Evolutionary conservation across 352 stramenopile species (phyloP), one percentile per base, ranked within the genome.

Genomic region (Detonula confervacea): DNA sequence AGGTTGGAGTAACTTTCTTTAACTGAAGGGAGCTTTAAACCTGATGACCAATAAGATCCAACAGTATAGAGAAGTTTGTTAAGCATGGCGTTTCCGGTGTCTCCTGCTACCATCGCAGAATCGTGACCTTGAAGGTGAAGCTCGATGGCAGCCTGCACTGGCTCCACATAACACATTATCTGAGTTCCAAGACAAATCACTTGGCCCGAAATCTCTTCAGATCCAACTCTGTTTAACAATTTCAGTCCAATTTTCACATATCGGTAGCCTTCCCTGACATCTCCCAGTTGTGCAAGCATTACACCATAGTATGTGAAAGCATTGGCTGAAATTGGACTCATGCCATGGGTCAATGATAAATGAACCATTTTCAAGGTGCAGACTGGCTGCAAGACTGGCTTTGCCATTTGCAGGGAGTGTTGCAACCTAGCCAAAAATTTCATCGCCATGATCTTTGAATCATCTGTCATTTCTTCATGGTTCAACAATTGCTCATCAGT

Each of bases 81-180:
- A 2, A 59, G 29, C 3, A 73, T 20, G 11, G 24, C 64, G 24
- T 49, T 20, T 9, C 2, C 39, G 2, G 39, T 49, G 2, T 9
- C 4, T 49, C 60, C 60, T 57, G 27, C 33, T 42, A 24, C 20
- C 57, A 78, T 78, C 11, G 69, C 44, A 12, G 47, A 16, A n/a
- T 47, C 47, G n/a, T 60, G 6, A 7, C 57, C 59, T 30, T 78
- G 20, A 16, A 71, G 30, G 30, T 56, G 37, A 24, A 57, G 30
- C 2, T 71, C 69, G 52, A 60, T 70, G 0, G 37, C 46, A 30
- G n/a, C 65, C 24, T 72, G 69, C 44, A 71, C 30, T 65, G 69
- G 69, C 51, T 71, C 57, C 29, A 61, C 2, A 46, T 33, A 54
- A 16, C n/a, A 29, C 33, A 42, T 39, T 18, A 69, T 25, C 55